Evolutionary conservation across 2,329 filamentous ascomycete species (phyloP), one percentile per base, ranked within the genome.

Genomic region (Trichoderma lentiforme): DNA sequence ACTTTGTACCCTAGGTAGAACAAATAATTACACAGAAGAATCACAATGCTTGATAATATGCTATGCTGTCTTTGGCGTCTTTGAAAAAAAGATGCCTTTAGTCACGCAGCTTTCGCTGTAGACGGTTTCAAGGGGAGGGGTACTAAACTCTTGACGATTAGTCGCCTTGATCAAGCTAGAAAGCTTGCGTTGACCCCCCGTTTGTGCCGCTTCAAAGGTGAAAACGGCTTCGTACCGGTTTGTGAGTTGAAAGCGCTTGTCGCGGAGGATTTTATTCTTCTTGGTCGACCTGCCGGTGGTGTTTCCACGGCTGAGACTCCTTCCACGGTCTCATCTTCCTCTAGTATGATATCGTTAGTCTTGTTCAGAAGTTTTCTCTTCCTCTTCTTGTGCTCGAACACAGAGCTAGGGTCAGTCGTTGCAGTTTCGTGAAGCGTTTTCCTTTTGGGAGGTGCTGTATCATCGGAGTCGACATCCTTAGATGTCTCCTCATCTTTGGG

Each of bases 181-280:
- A 91, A 91, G 76, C 89, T 91, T 69, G 89, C 89, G 73, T 85
- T 84, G 4, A 88, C 85, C 36, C 89, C 89, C 73, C 90, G 88
- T 72, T 87, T 86, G 65, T 93, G 89, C 78, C 88, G 87, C 82
- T 94, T 94, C 72, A 94, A 81, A 8, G 92, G 92, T 21, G 92
- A 94, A 79, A 94, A 94, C 4, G 84, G 77, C 21, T 82, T 82
- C 14, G 84, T 84, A 14, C 85, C 77, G 66, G 24, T 39, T 34
- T 91, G 88, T 0, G 82, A 87, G 77, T 81, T 85, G 57, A 82
- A 79, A n/a, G 79, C 79, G 36, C 81, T 80, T 51, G 77, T 82
- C 60, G 86, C 81, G 26, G 81, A 81, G 30, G 81, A 80, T 74
- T 83, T 71, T 6, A 56, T 43, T 11, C 63, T 73, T 64, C 76